phyloP scores from a whole-genome alignment of 208 protist genomes.

The Acanthamoeba lenticulata region DNA sequence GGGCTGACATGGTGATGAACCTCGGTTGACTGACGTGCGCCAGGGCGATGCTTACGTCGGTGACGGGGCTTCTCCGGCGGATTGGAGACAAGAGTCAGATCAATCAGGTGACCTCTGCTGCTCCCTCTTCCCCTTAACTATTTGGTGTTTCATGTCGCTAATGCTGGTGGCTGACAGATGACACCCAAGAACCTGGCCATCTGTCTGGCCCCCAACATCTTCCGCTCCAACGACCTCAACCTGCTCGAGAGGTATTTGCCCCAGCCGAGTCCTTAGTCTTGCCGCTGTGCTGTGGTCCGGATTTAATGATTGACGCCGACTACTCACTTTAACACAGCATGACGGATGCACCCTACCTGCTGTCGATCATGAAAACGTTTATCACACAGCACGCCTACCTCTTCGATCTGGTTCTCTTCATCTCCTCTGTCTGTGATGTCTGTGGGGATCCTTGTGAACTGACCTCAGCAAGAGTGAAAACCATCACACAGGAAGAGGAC shows the following conservation, averaged over 20 bases:
- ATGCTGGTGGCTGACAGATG: neutral
- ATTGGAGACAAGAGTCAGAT: neutral
- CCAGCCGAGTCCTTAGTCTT: neutral
- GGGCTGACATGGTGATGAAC: neutral
- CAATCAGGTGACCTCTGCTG: neutral
- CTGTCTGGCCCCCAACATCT: neutral
- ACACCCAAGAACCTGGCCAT: conserved; percentile 9
- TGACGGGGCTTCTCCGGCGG: neutral
- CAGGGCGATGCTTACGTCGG: neutral
- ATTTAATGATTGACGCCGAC: too few relatives aligned
- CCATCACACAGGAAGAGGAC: neutral
- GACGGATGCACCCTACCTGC: neutral
- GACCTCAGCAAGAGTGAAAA: too few relatives aligned
- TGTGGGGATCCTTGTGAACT: neutral
- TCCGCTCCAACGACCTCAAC: conserved; percentile 2
- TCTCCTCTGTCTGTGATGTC: neutral
- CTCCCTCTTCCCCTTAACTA: neutral
- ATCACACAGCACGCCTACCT: conserved; percentile 1
- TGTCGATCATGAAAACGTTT: conserved; percentile 31
- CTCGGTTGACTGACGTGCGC: neutral
- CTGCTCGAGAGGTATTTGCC: neutral
- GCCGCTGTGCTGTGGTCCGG: too few relatives aligned
- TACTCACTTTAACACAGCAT: neutral
- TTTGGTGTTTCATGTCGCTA: neutral
- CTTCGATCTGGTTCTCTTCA: neutral